A percentile compares a stretch with the other conserved stretches of the same genome.
phyloP scores from a whole-genome alignment of 1,284 basidiomycete species.

The Melampsora medusae region DNA sequence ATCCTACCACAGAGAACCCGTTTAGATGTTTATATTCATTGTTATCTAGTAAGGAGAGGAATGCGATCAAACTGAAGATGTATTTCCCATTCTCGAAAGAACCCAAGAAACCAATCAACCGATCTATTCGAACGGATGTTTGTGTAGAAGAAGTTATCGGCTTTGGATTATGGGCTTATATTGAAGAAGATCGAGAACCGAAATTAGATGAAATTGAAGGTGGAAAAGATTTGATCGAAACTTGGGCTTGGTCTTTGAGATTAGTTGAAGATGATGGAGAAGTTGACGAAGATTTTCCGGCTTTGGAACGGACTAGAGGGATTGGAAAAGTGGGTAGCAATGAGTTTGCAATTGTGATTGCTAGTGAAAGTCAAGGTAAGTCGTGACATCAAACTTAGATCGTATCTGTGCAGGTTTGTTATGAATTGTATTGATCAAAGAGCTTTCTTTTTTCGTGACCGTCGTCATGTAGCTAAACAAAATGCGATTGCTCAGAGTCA shows the following conservation, averaged over 20 bases:
- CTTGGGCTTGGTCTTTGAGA: conserved; percentile 87
- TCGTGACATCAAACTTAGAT: neutral
- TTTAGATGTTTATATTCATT: conserved; percentile 57
- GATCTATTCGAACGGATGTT: conserved; percentile 77
- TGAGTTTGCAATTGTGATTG: conserved; percentile 78
- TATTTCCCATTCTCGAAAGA: conserved; percentile 81
- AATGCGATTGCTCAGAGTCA: conserved; percentile 30
- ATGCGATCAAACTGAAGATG: conserved; percentile 66
- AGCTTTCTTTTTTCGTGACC: neutral
- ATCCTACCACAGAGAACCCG: conserved; percentile 50
- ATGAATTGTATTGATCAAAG: neutral
- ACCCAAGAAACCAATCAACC: conserved; percentile 59
- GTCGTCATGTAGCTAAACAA: conserved; percentile 25
- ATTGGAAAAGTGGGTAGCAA: conserved; percentile 86
- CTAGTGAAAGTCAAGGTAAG: conserved; percentile 64
- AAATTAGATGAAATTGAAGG: conserved; percentile 67
- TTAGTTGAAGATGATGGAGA: conserved; percentile 97
- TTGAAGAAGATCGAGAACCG: conserved; percentile 80
- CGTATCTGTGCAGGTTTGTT: neutral
- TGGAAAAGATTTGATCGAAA: conserved; percentile 65
- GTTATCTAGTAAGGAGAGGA: conserved; percentile 51
- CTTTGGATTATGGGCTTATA: conserved; percentile 83
- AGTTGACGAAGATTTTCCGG: conserved; percentile 99
- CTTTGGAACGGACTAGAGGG: conserved; percentile 80
- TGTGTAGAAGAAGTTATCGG: conserved; percentile 94